phyloP scores from a whole-genome alignment of 2,329 filamentous ascomycete species.

The Pseudovirgaria hyperparasitica region DNA sequence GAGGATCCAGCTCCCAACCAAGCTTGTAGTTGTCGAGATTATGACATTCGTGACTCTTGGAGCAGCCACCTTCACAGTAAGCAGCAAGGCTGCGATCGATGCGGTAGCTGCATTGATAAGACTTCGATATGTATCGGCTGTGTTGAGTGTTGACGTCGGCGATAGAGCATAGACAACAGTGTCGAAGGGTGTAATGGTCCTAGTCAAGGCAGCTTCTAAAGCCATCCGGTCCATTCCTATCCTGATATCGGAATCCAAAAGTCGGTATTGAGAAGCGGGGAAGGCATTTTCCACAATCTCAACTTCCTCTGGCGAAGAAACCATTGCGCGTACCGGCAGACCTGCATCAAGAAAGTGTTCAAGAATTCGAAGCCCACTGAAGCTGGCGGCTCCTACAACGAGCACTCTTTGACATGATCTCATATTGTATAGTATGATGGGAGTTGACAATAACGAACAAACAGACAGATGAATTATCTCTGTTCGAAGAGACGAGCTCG shows the following conservation, averaged over 20 bases:
- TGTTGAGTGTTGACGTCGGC: constrained; percentile 9
- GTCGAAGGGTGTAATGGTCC: constrained; percentile 11
- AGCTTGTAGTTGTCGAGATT: constrained; percentile 12
- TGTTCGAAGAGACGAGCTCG: constrained; percentile 2
- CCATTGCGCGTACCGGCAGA: constrained; percentile 14
- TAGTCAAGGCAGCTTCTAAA: constrained; percentile 11
- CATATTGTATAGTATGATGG: not conserved
- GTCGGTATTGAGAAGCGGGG: constrained; percentile 4
- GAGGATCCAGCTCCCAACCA: constrained; percentile 15
- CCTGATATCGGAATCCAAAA: constrained; percentile 13
- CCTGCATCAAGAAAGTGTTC: constrained; percentile 12
- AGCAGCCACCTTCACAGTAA: constrained; percentile 9
- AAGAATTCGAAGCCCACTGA: constrained; percentile 16
- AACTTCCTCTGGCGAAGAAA: constrained; percentile 11
- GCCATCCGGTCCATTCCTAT: constrained; percentile 7
- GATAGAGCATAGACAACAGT: constrained; percentile 14
- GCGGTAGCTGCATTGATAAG: constrained; percentile 14
- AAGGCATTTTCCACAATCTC: constrained; percentile 10
- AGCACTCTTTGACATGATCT: constrained; percentile 14
- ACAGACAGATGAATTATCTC: not conserved
- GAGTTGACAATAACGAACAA: constrained; percentile 4
- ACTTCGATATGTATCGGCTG: constrained; percentile 15
- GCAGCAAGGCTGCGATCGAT: constrained; percentile 10
- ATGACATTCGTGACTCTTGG: constrained; percentile 12
- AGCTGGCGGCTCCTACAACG: constrained; percentile 12